These are phyloP conservation scores for Lactifluus subvellereus DNA, from an alignment of 768 basidiomycete species.

Conservation along the genomic window DNA sequence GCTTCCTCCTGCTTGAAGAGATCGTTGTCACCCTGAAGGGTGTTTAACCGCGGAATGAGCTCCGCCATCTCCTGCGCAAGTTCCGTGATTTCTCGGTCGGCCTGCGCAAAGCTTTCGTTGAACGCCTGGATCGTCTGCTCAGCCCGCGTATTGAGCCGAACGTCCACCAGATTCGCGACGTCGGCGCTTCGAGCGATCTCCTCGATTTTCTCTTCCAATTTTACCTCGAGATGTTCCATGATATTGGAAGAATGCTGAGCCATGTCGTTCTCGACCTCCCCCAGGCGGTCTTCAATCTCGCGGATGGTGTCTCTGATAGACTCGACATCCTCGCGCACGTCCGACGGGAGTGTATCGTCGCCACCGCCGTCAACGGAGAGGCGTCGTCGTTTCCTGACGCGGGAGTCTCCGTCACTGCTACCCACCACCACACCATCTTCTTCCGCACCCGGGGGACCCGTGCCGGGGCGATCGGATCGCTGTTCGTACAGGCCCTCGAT, in stretches of 20 bases:
- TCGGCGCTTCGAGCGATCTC: constrained; percentile 14
- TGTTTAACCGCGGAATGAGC: constrained; percentile 10
- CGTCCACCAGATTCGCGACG: neutral
- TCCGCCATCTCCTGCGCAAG: constrained; percentile 20
- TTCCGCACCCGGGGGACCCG: neutral
- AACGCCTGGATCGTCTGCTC: constrained; percentile 3
- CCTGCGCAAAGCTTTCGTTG: constrained; percentile 6
- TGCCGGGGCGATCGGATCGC: neutral
- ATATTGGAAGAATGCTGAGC: constrained; percentile 16
- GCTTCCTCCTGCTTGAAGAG: constrained; percentile 24
- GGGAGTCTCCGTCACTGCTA: neutral
- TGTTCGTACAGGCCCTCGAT: constrained; percentile 7
- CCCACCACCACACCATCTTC: neutral
- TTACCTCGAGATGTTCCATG: constrained; percentile 14
- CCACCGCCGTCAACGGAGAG: neutral
- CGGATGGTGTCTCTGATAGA: constrained; percentile 14
- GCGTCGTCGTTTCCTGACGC: constrained; percentile 13
- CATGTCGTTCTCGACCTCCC: constrained; percentile 22
- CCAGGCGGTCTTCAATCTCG: constrained; percentile 18
- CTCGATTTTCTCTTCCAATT: constrained; percentile 24
- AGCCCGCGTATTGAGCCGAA: constrained; percentile 3
- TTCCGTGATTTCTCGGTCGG: constrained; percentile 20
- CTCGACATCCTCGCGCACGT: constrained; percentile 13
- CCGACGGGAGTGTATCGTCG: neutral
- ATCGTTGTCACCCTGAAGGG: constrained; percentile 6